These are phyloP conservation scores for Coniochaeta hoffmannii DNA, from an alignment of 2,329 filamentous ascomycete genomes.

Conservation along the genomic window DNA sequence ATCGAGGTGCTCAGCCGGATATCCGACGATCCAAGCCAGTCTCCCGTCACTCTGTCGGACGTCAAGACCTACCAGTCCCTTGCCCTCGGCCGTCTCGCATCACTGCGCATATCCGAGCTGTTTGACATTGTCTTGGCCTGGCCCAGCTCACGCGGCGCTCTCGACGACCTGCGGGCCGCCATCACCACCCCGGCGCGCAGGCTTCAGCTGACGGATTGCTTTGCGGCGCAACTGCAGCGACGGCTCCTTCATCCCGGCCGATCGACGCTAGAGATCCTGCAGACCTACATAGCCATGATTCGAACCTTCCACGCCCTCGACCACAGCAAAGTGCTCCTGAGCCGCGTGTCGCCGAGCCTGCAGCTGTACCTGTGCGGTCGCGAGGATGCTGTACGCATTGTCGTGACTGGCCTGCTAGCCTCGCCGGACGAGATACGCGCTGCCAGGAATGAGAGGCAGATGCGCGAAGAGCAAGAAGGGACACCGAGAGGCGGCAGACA, in stretches of 20 bases:
- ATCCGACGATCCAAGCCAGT: constrained; percentile 23
- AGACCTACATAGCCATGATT: constrained; percentile 74
- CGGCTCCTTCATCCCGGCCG: constrained; percentile 68
- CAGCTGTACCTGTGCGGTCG: constrained; percentile 67
- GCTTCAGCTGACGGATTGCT: constrained; percentile 61
- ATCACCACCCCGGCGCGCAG: constrained; percentile 63
- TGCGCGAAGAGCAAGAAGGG: constrained; percentile 3
- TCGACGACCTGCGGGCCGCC: constrained; percentile 66
- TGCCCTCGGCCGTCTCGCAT: constrained; percentile 59
- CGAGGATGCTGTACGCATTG: constrained; percentile 70
- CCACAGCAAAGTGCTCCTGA: constrained; percentile 68
- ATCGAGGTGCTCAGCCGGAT: constrained; percentile 51
- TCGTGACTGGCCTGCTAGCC: constrained; percentile 66
- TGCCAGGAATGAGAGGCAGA: constrained; percentile 14
- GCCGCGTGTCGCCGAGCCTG: constrained; percentile 65
- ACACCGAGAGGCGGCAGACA: neutral
- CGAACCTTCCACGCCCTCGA: constrained; percentile 69
- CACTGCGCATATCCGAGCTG: constrained; percentile 61
- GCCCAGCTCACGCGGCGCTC: constrained; percentile 62
- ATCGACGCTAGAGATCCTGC: constrained; percentile 68
- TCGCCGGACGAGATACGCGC: constrained; percentile 39
- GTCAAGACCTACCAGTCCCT: constrained; percentile 65
- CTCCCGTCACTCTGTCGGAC: constrained; percentile 41
- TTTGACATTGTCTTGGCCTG: constrained; percentile 75
- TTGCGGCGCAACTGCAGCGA: constrained; percentile 56